Base-by-base conservation (phyloP, 352 stramenopile genomes). In the Globisporangium megalacanthum region DNA sequence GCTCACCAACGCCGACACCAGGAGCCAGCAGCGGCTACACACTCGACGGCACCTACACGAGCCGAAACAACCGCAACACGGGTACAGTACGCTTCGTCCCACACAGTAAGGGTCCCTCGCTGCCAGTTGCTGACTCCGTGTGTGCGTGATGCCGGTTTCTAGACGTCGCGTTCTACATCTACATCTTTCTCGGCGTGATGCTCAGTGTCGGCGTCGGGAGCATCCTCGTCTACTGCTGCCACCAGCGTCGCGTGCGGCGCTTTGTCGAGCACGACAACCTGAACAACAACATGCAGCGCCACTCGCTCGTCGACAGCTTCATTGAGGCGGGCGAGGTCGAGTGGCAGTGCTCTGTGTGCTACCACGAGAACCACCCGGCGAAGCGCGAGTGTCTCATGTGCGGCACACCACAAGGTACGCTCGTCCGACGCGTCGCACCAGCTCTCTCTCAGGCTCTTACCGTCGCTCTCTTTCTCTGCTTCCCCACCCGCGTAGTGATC, bases 221-320 rank as follows among this genome's bases (percentile, higher is more conserved):
- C 55, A 36, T 89, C 44, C 44, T 82, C 19, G 55, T 81, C 1
- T 93, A 93, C 54, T 89, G 70, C 60, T 67, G 80, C 52, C 81
- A 92, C 44, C 80, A 86, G 51, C 79, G 77, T 9, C 79, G 78
- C 8, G 17, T 86, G 7, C 69, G 62, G 20, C 79, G 70, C 0
- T 89, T 81, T 41, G 67, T 83, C 17, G 73, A 88, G 37, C 47
- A 73, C 35, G 79, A 90, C 70, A 93, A 91, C 48, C 65, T 64
- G 61, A 87, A 87, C 67, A 93, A 93, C 72, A 93, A 93, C 66
- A 91, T 93, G 78, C 83, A 93, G 69, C 77, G 83, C 13, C 75
- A 93, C 58, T 88, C 85, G 45, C 73, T 93, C 13, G 72, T 92
- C 35, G 83, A 93, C 54, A 90, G 83, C 49, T 83, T 85, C 46